phyloP scores from a whole-genome alignment of 1,139 yeast genomes.

The Blastobotrys petasosporus region DNA sequence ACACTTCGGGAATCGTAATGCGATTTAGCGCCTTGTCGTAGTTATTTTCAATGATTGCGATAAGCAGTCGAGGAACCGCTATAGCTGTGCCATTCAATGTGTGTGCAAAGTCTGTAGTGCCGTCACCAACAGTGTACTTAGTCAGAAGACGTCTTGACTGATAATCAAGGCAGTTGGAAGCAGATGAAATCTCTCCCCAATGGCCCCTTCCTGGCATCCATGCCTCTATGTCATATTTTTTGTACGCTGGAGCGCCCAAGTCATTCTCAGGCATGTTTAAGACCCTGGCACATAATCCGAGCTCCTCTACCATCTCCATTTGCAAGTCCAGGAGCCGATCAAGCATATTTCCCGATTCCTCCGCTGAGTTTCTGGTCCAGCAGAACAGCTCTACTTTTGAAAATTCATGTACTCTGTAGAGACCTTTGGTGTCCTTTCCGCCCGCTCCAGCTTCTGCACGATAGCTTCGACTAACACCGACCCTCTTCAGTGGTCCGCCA shows the following conservation, averaged over 20 bases:
- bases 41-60: conserved; percentile 81
- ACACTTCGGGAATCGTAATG: conserved; percentile 62
- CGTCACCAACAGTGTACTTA: conserved; percentile 38
- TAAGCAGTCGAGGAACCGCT: conserved; percentile 88
- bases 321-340: conserved; percentile 63
- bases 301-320: conserved; percentile 50
- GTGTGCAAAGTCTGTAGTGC: conserved; percentile 49
- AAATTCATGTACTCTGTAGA: conserved; percentile 94
- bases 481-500: conserved; percentile 49
- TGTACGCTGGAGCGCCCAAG: conserved; percentile 87
- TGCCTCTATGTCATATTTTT: conserved; percentile 91
- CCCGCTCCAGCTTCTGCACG: conserved; percentile 98
- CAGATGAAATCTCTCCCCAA: conserved; percentile 92
- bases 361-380: conserved; percentile 49
- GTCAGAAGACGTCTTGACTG: conserved; percentile 83
- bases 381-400: conserved; percentile 93
- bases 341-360: conserved; percentile 38
- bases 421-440: conserved; percentile 86
- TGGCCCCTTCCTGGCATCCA: conserved; percentile 97
- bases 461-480: conserved; percentile 81
- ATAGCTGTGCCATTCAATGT: conserved; percentile 94
- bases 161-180: conserved; percentile 89
- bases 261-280: conserved; percentile 87
- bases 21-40: conserved; percentile 54
- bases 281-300: conserved; percentile 78